These are phyloP conservation scores for Annulohypoxylon stygium DNA, from an alignment of 495 filamentous ascomycete genomes.

Conservation along the genomic window DNA sequence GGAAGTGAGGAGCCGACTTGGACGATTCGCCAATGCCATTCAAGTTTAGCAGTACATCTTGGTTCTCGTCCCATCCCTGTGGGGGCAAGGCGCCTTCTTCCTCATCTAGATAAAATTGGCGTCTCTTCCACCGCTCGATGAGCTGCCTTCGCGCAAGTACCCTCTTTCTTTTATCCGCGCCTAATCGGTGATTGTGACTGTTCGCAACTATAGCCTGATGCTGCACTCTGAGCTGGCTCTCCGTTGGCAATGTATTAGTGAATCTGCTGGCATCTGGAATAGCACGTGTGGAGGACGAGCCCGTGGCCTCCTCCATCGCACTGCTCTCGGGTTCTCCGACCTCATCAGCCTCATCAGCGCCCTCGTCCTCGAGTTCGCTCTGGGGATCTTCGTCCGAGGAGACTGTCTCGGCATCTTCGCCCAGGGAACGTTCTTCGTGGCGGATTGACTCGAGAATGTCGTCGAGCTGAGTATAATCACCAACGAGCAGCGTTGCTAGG, in stretches of 20 bases:
- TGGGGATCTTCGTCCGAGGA: conserved; percentile 49
- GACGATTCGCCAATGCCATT: conserved; percentile 56
- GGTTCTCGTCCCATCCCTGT: conserved; percentile 73
- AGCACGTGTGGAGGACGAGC: conserved; percentile 19
- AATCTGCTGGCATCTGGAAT: conserved; percentile 49
- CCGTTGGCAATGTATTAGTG: conserved; percentile 46
- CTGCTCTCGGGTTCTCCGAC: conserved; percentile 30
- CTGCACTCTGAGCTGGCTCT: conserved; percentile 46
- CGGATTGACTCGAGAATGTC: conserved; percentile 51
- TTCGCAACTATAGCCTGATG: conserved; percentile 42
- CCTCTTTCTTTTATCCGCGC: conserved; percentile 45
- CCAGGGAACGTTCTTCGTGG: conserved; percentile 32
- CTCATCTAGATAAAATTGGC: conserved; percentile 84
- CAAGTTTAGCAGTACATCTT: conserved; percentile 64
- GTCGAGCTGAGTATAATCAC: conserved; percentile 47
- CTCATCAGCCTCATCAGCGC: conserved; percentile 40
- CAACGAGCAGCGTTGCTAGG: conserved; percentile 54
- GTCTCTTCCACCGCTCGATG: conserved; percentile 77
- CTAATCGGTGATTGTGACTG: conserved; percentile 32
- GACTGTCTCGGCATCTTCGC: conserved; percentile 42
- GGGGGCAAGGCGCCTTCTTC: conserved; percentile 78
- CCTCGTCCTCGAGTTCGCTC: conserved; percentile 40
- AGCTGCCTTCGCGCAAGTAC: conserved; percentile 64
- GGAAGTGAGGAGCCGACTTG: conserved; percentile 58
- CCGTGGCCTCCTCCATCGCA: conserved; percentile 6